Evolutionary conservation across 257 asterid species (phyloP).

Genomic region (Paulownia fortunei): DNA sequence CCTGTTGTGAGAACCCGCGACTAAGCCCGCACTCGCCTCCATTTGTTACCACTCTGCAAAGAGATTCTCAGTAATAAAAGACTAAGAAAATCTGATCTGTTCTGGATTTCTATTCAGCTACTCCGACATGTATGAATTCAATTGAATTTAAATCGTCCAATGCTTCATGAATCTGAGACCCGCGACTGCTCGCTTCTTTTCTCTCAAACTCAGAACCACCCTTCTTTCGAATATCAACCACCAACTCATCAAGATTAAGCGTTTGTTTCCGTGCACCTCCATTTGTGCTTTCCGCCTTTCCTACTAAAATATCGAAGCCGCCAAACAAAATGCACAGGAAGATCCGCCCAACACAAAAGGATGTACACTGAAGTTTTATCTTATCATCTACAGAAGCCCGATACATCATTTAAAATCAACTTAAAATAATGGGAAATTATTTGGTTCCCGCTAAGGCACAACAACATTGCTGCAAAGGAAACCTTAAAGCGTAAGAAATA

Average conservation of each 20-base stretch:
- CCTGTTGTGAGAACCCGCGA: constrained; percentile 8
- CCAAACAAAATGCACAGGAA: neutral
- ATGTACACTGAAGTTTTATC: neutral
- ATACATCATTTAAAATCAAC: no score
- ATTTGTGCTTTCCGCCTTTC: neutral
- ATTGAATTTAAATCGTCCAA: neutral
- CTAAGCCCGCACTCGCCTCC: constrained; percentile 11
- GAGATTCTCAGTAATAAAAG: neutral
- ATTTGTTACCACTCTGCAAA: neutral
- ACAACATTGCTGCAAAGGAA: no score
- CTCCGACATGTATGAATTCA: neutral
- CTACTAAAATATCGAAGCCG: neutral
- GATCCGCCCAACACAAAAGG: constrained; percentile 10
- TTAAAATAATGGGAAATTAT: no score
- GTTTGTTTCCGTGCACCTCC: neutral
- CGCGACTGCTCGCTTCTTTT: neutral
- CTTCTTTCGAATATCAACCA: neutral
- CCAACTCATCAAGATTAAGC: neutral
- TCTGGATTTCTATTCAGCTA: neutral
- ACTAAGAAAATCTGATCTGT: neutral
- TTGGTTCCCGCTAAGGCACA: no score
- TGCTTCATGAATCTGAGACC: neutral
- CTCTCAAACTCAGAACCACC: constrained; percentile 1
- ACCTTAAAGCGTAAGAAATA: no score
- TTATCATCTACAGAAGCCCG: neutral